Percentiles rank a stretch among this genome's conserved stretches.
Conservation (phyloP, 2,329 filamentous ascomycete species). For the Penicillium sp. region DNA sequence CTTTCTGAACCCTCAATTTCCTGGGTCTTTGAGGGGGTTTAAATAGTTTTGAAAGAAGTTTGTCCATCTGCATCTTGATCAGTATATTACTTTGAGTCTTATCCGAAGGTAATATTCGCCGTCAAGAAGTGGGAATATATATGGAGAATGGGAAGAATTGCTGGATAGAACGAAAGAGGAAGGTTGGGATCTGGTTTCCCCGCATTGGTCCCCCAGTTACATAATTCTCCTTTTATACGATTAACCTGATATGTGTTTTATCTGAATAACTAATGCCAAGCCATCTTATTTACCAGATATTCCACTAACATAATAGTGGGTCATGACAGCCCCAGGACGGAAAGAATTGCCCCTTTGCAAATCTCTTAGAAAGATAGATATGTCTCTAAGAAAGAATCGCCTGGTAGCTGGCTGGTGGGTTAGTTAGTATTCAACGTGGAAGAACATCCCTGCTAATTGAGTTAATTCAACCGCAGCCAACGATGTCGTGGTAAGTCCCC, state of each 20-base stretch:
- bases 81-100: background rate
- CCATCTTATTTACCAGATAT: background rate
- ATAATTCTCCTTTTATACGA: background rate
- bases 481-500: slow-evolving; percentile 24
- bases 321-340: background rate
- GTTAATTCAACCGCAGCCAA: slow-evolving; percentile 16
- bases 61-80: background rate
- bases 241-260: background rate
- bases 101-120: background rate
- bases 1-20: background rate
- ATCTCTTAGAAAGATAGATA: background rate
- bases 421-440: background rate
- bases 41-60: slow-evolving; percentile 6
- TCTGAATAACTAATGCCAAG: background rate
- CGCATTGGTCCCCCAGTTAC: background rate
- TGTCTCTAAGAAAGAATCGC: slow-evolving; percentile 20
- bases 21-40: slow-evolving; percentile 5
- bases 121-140: background rate
- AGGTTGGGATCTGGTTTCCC: slow-evolving; percentile 7
- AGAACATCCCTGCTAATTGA: slow-evolving; percentile 1
- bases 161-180: background rate
- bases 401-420: slow-evolving; percentile 24
- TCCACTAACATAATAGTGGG: background rate
- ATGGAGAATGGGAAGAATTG: slow-evolving; percentile 8
- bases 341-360: slow-evolving; percentile 16